Percentiles rank a stretch among this genome's conserved stretches.
These are phyloP conservation scores for Silene coronaria DNA, from an alignment of 179 eudicot genomes.

Conservation along the genomic window DNA sequence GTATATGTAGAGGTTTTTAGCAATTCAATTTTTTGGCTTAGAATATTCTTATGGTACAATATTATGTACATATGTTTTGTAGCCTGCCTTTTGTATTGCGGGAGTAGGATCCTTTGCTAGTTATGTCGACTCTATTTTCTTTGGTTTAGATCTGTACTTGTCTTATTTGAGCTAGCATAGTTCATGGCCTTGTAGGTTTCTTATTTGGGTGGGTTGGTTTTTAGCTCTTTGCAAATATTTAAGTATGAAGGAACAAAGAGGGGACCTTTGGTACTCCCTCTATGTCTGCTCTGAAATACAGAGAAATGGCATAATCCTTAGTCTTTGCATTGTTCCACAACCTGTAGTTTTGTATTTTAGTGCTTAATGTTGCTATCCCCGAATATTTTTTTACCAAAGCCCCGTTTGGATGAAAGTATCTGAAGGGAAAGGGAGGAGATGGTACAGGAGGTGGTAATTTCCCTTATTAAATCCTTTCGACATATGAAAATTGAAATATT, in stretches of 20 bases:
- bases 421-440: neutral
- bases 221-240: neutral
- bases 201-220: neutral
- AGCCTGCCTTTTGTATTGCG: neutral
- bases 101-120: neutral
- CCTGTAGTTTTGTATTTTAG: neutral
- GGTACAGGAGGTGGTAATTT: neutral
- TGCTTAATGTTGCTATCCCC: neutral
- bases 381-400: neutral
- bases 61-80: no score
- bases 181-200: neutral
- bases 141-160: neutral
- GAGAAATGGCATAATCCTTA: no score
- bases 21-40: neutral
- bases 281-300: neutral
- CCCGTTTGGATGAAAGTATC: neutral
- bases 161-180: neutral
- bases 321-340: neutral
- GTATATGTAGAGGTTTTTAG: neutral
- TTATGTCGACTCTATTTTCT: neutral
- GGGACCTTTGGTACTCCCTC: neutral
- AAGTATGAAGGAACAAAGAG: neutral
- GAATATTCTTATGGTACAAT: neutral
- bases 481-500: no score
- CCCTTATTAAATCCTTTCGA: neutral